phyloP scores from a whole-genome alignment of 2,329 filamentous ascomycete species.

The Malbranchea cinnamomea region DNA sequence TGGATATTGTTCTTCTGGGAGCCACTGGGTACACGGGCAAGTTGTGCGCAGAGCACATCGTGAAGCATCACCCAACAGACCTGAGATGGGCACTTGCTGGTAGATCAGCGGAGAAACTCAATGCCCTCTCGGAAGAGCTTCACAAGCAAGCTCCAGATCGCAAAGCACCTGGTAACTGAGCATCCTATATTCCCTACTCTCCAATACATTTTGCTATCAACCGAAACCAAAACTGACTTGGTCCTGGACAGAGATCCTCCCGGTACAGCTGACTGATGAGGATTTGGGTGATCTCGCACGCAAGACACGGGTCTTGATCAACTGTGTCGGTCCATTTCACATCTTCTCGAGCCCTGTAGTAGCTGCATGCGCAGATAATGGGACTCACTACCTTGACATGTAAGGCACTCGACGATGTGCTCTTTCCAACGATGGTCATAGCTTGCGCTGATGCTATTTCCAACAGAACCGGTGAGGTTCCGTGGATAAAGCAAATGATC shows the following conservation, averaged over 20 bases:
- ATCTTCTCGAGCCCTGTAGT: constrained; percentile 49
- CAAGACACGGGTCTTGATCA: constrained; percentile 45
- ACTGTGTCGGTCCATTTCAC: constrained; percentile 48
- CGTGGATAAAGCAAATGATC: constrained; percentile 49
- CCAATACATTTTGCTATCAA: constrained; percentile 7
- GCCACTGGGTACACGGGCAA: constrained; percentile 74
- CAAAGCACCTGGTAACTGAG: constrained; percentile 46
- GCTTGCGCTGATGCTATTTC: constrained; percentile 2
- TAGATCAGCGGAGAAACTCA: constrained; percentile 62
- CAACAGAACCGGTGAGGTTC: constrained; percentile 43
- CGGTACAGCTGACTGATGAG: constrained; percentile 32
- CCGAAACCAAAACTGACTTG: not conserved
- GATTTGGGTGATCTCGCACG: constrained; percentile 38
- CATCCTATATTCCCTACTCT: constrained; percentile 5
- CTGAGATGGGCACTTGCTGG: constrained; percentile 81
- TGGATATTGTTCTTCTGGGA: constrained; percentile 52
- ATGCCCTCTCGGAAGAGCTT: constrained; percentile 51
- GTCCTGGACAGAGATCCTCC: constrained; percentile 25
- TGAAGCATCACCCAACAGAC: constrained; percentile 53
- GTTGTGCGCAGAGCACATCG: constrained; percentile 60
- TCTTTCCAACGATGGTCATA: not conserved
- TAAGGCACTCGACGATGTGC: constrained; percentile 17
- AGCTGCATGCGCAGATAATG: constrained; percentile 47
- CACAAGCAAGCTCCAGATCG: constrained; percentile 55
- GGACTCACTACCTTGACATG: constrained; percentile 54